Evolutionary conservation across 2,329 filamentous ascomycete genomes (phyloP).

Genomic region (Colletotrichum sp.): DNA sequence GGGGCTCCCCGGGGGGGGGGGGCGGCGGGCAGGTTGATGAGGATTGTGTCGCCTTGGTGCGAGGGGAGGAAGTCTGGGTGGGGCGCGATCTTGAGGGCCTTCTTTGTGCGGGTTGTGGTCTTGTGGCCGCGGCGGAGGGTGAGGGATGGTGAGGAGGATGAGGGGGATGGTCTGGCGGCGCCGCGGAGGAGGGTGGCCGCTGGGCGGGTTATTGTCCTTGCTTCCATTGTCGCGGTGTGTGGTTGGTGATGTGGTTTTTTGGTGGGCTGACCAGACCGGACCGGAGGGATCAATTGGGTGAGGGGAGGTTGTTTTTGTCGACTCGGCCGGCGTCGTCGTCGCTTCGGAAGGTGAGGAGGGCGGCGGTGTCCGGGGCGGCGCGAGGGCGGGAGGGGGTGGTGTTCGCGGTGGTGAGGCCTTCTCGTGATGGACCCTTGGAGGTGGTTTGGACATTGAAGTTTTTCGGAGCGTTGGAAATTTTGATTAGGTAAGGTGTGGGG

Average conservation of each 20-base stretch:
- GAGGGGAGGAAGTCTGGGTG: constrained; percentile 63
- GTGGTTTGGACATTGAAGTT: constrained; percentile 16
- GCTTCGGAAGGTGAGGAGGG: background rate
- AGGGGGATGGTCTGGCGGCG: constrained; percentile 14
- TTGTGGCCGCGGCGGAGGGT: constrained; percentile 48
- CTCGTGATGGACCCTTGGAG: background rate
- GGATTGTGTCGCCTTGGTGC: constrained; percentile 41
- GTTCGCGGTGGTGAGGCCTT: background rate
- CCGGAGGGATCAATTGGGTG: background rate
- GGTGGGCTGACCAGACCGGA: background rate
- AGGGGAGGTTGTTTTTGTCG: background rate
- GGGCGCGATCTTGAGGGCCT: constrained; percentile 62
- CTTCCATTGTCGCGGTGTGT: constrained; percentile 8
- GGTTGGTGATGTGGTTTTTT: background rate
- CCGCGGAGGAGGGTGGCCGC: constrained; percentile 27
- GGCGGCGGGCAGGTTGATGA: constrained; percentile 54
- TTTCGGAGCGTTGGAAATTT: constrained; percentile 10
- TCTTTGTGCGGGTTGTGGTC: constrained; percentile 59
- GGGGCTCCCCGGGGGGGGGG: no score
- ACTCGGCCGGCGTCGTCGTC: constrained; percentile 13
- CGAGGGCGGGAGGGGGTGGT: background rate
- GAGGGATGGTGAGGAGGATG: constrained; percentile 10
- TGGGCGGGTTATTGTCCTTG: constrained; percentile 31
- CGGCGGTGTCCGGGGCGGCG: background rate
- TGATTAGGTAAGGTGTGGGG: constrained; percentile 14